Evolutionary conservation across 768 basidiomycete species (phyloP).

Genomic region (Fomitopsis serialis): DNA sequence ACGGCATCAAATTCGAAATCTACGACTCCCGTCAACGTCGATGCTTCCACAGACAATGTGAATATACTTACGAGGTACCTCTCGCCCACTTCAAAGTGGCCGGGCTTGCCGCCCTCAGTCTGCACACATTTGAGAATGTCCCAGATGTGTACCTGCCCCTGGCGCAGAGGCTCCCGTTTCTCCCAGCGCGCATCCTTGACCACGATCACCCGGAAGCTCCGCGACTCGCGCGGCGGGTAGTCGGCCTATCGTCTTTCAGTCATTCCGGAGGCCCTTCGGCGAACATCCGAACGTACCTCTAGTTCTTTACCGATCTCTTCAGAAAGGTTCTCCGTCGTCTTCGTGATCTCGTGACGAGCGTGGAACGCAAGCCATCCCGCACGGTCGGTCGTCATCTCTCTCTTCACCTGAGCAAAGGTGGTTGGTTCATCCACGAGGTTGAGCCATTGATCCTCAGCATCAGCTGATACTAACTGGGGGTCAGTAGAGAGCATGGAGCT

Average conservation of each 20-base stretch:
- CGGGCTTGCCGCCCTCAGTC: conserved; percentile 44
- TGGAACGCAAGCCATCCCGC: conserved; percentile 62
- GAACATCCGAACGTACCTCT: conserved; percentile 37
- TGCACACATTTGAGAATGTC: conserved; percentile 52
- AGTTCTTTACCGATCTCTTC: conserved; percentile 72
- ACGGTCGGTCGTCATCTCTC: conserved; percentile 34
- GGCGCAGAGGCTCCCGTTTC: conserved; percentile 47
- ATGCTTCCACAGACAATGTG: no score
- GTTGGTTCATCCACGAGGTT: conserved; percentile 54
- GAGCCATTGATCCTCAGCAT: conserved; percentile 49
- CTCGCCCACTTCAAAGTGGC: conserved; percentile 56
- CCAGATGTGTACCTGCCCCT: conserved; percentile 81
- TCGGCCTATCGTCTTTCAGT: conserved; percentile 30
- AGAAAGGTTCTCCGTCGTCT: conserved; percentile 42
- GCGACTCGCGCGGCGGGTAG: conserved; percentile 72
- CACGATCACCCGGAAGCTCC: conserved; percentile 69
- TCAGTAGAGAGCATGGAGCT: conserved; percentile 33
- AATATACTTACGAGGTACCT: conserved; percentile 53
- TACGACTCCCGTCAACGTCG: conserved; percentile 9
- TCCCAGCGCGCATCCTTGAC: conserved; percentile 57
- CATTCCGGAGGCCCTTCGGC: not conserved
- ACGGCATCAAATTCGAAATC: conserved; percentile 70
- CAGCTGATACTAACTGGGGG: not conserved
- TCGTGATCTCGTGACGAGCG: conserved; percentile 41
- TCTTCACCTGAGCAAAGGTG: conserved; percentile 35